Base-by-base conservation (phyloP, 805 yeast species). In the Metschnikowia dekortorum region DNA sequence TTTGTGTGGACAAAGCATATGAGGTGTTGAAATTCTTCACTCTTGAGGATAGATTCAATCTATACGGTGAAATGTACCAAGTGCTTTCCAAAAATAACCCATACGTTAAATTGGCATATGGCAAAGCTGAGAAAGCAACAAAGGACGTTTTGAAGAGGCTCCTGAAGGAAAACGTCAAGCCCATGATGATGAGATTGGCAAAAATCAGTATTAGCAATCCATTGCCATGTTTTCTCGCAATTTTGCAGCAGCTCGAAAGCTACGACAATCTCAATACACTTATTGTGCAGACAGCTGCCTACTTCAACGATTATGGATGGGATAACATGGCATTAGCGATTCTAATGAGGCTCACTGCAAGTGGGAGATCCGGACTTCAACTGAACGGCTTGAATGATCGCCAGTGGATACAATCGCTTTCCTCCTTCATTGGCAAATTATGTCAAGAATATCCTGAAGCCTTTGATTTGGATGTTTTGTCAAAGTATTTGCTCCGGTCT, bases 181-280 rank as follows among this genome's bases (percentile, higher is more conserved):
- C 81, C 22, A 84, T 87, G 79, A 85, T 85, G 80, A 75, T 90
- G 53, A 74, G 81, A 42, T 69, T 92, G 26, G 85, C 95, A 0
- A 83, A 84, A 55, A 74, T 89, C 10, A 79, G 90, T 18, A 83
- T 81, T 52, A 69, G 86, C 1, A 89, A 89, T 63, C 97, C 98
- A 1, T 63, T 90, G 16, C 85, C 95, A 2, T 81, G 90, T 11
- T 79, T 91, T 40, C 69, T 80, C 22, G 84, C 87, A 0, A 76
- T 88, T 42, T 74, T 91, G 9, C 81, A 82, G 42, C 97, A 89
- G 61, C 82, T 92, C 55, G 98, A 92, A 66, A 89, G 94, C 70
- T 92, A 92, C 63, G 96, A 87, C 61, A 92, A 92, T 61, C 78
- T 92, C 54, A 86, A 85, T 41, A 83, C 55, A 36, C 73, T 92